Base-by-base conservation (phyloP, 2,329 filamentous ascomycete genomes). In the Dothistroma pini region DNA sequence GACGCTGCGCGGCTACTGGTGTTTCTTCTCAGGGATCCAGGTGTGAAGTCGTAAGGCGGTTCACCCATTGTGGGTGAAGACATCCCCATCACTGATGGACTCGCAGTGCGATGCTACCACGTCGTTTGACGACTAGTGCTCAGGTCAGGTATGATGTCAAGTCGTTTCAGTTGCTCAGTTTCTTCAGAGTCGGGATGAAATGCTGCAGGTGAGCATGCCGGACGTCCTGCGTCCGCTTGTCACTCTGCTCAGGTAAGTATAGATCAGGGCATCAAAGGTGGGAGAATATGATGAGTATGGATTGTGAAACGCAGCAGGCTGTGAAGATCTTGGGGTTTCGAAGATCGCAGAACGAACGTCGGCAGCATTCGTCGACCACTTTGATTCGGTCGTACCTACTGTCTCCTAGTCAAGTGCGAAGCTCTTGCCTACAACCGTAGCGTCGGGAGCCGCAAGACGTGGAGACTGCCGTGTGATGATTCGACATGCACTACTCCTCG, bases 401-500 rank as follows among this genome's bases (percentile, higher is more conserved):
- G 7, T 9, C 11, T 19, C 49, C 49, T 22, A n/a, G 5, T 10
- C 49, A 19, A n/a, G 14, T 4, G 41, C n/a, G 9, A 44, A 3
- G n/a, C 32, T 55, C 32, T 25, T 47, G 34, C 38, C 53, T 4
- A 34, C 14, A 41, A 31, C 50, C n/a, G 16, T 44, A n/a, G 8
- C n/a, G 9, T 44, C n/a, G 41, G 16, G 12, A 44, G 25, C 25
- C 25, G 25, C 6, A 29, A 29, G 25, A 29, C 14, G n/a, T 19
- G 16, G 9, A 14, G n/a, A 19, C n/a, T 44, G 41, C 16, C 3
- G 9, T 44, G 4, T 6, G 25, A 29, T 29, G 25, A 29, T 29
- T 29, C 25, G 25, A 29, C 25, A 6, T 16, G 35, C 5, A 47
- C 56, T 60, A 75, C 57, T 74, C 73, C 34, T 72, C 69, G 56